Evolutionary conservation across 495 filamentous ascomycete species (phyloP).

Genomic region (Penicillium riverlandense): DNA sequence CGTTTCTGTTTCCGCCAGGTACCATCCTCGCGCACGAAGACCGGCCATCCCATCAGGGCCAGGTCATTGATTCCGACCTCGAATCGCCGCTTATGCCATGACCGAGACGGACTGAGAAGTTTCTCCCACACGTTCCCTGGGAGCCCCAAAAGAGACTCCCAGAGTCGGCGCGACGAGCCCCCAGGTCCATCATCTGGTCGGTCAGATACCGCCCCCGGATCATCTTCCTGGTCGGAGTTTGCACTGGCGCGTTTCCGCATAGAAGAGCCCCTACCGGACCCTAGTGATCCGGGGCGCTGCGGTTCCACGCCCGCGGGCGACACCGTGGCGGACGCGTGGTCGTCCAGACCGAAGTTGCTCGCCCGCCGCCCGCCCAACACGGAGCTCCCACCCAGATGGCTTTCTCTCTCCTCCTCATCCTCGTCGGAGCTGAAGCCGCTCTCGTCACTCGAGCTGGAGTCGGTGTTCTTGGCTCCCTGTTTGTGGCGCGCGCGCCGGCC

Average conservation of each 20-base stretch:
- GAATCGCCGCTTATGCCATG: constrained; percentile 82
- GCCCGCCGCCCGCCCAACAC: constrained; percentile 20
- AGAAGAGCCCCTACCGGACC: constrained; percentile 30
- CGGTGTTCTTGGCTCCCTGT: constrained; percentile 27
- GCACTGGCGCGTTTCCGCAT: constrained; percentile 27
- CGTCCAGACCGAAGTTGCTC: constrained; percentile 35
- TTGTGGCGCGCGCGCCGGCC: constrained; percentile 26
- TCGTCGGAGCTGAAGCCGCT: constrained; percentile 42
- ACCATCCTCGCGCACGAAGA: constrained; percentile 81
- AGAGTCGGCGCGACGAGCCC: constrained; percentile 47
- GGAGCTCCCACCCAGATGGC: constrained; percentile 13
- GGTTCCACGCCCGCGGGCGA: constrained; percentile 26
- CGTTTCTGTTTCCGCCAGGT: constrained; percentile 69
- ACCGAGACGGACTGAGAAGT: constrained; percentile 67
- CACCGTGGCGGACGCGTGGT: constrained; percentile 17
- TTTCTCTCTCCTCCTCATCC: constrained; percentile 39
- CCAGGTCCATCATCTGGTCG: constrained; percentile 47
- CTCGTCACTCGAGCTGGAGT: constrained; percentile 40
- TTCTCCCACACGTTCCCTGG: constrained; percentile 73
- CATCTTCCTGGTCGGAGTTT: constrained; percentile 38
- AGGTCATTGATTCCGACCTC: constrained; percentile 80
- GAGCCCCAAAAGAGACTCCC: constrained; percentile 74
- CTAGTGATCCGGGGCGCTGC: constrained; percentile 34
- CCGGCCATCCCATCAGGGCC: constrained; percentile 78
- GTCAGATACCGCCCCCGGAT: constrained; percentile 31